Evolutionary conservation across 257 asterid species (phyloP).

Genomic region (Echites panduratus): DNA sequence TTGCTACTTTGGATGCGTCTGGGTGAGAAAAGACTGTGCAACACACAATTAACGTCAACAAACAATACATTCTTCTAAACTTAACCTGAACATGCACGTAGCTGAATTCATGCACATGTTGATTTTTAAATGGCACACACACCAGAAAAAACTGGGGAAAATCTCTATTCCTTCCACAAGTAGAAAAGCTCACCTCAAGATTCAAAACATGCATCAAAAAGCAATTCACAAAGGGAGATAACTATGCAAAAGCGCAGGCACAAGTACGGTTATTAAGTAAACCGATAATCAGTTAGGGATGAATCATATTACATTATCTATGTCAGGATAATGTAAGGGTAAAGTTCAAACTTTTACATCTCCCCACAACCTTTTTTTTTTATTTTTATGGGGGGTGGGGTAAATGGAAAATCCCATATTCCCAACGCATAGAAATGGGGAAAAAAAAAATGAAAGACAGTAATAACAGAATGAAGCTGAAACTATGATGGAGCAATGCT

Average conservation of each 20-base stretch:
- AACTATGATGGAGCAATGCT: neutral
- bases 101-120: neutral
- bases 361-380: neutral
- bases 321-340: neutral
- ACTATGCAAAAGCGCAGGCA: neutral
- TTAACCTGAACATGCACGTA: neutral
- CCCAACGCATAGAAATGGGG: neutral
- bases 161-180: neutral
- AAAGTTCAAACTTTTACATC: neutral
- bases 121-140: neutral
- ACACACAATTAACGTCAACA: neutral
- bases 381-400: too few species aligned
- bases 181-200: neutral
- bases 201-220: neutral
- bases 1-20: neutral
- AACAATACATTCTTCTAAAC: neutral
- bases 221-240: neutral
- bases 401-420: neutral
- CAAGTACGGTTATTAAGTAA: neutral
- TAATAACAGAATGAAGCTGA: neutral
- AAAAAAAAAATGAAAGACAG: neutral
- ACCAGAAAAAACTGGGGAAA: neutral
- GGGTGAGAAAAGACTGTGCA: neutral
- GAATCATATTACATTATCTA: neutral
- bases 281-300: neutral